Conservation (phyloP, 441 rosid species). For the Daphne laureola region DNA sequence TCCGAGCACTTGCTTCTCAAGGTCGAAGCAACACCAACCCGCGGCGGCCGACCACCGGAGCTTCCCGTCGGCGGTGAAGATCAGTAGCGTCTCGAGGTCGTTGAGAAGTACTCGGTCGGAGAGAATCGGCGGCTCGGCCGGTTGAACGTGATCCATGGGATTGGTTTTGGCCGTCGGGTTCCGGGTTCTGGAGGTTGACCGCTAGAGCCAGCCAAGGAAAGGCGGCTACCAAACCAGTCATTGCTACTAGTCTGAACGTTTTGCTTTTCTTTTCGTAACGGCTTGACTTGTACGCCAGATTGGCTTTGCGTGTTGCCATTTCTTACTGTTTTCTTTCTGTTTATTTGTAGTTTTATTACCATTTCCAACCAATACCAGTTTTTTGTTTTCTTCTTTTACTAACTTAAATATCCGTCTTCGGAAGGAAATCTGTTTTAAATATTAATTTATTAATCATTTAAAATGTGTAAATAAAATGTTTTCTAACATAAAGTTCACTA, state of each 20-base stretch:
- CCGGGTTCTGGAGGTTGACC: neutral
- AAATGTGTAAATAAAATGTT: no score
- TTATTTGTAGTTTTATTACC: no score
- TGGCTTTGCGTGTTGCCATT: no score
- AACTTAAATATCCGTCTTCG: no score
- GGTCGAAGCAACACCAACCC: conserved; percentile 28
- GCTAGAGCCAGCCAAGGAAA: neutral
- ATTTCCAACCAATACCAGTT: no score
- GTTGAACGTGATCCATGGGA: conserved; percentile 20
- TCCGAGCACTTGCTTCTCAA: conserved; percentile 58
- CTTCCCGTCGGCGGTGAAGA: conserved; percentile 46
- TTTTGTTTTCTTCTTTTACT: no score
- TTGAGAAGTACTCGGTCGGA: conserved; percentile 47
- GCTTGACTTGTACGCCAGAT: no score
- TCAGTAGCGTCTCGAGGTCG: conserved; percentile 28
- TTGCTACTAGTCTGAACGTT: neutral
- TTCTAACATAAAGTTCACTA: no score
- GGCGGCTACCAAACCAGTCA: neutral
- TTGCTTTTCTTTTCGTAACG: no score
- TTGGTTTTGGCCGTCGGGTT: neutral
- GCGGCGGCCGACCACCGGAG: conserved; percentile 46
- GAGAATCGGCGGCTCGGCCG: conserved; percentile 22
- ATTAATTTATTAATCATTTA: no score
- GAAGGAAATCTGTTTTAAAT: no score
- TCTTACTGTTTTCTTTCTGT: no score